Evolutionary conservation across 495 filamentous ascomycete genomes (phyloP).

Genomic region (Lasiosphaeris hirsuta): DNA sequence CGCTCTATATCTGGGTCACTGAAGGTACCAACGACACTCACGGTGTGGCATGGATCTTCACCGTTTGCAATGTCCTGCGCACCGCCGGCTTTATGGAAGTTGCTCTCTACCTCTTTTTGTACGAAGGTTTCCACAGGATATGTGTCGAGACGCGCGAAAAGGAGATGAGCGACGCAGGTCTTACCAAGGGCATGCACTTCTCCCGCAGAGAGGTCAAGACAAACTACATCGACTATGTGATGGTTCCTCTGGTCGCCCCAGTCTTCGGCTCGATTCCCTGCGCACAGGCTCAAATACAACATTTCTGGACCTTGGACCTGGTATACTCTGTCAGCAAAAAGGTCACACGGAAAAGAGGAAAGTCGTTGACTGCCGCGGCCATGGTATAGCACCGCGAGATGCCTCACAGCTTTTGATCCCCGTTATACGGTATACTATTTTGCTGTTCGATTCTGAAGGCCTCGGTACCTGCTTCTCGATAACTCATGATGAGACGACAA

Average conservation of each 20-base stretch:
- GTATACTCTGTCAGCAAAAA: conserved; percentile 68
- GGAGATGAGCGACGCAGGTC: conserved; percentile 60
- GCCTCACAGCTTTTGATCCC: neutral
- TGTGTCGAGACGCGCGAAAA: conserved; percentile 54
- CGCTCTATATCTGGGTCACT: conserved; percentile 49
- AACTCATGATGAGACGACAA: neutral
- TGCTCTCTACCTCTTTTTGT: conserved; percentile 56
- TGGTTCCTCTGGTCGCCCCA: conserved; percentile 59
- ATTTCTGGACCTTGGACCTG: conserved; percentile 64
- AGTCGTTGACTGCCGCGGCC: conserved; percentile 38
- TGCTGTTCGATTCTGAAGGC: conserved; percentile 13
- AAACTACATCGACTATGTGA: conserved; percentile 53
- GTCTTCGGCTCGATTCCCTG: conserved; percentile 61
- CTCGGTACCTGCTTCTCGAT: neutral
- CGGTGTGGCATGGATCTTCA: conserved; percentile 50
- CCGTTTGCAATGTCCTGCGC: conserved; percentile 55
- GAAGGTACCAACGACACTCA: conserved; percentile 47
- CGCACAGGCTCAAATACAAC: conserved; percentile 58
- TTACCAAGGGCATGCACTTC: conserved; percentile 57
- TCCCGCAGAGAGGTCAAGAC: conserved; percentile 50
- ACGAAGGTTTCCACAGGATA: conserved; percentile 59
- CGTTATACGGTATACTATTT: conserved; percentile 13
- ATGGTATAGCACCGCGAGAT: conserved; percentile 36
- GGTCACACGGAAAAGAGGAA: conserved; percentile 45
- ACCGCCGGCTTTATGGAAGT: conserved; percentile 57